Evolutionary conservation across 1,284 basidiomycete species (phyloP).

Genomic region (Ceratobasidium sp.): DNA sequence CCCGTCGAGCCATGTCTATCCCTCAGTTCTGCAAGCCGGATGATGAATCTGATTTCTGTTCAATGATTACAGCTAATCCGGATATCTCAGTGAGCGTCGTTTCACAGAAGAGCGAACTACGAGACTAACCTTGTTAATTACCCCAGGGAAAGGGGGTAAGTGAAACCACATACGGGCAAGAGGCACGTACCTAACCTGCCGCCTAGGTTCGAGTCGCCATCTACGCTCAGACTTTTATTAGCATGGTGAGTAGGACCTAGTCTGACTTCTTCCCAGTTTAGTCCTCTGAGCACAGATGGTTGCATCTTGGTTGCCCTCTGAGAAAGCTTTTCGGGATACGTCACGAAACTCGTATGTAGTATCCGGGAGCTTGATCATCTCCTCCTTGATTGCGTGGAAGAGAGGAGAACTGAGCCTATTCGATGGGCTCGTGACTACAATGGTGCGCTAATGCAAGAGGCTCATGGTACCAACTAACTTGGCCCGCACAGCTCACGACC

Average conservation of each 20-base stretch:
- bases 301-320: slow-evolving; percentile 34
- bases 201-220: slow-evolving; percentile 38
- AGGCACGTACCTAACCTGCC: not conserved
- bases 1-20: too few species aligned
- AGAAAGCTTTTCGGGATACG: slow-evolving; percentile 40
- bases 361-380: slow-evolving; percentile 33
- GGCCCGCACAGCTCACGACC: slow-evolving; percentile 29
- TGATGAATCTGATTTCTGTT: slow-evolving; percentile 26
- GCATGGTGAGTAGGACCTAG: slow-evolving; percentile 19
- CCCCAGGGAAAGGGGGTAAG: slow-evolving; percentile 36
- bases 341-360: slow-evolving; percentile 41
- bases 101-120: not conserved
- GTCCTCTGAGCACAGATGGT: not conserved
- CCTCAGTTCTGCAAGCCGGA: too few species aligned
- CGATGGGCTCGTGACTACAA: slow-evolving; percentile 21
- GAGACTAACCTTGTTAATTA: not conserved
- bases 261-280: not conserved
- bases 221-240: slow-evolving; percentile 31
- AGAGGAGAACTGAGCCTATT: slow-evolving; percentile 20
- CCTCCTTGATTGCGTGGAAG: slow-evolving; percentile 29
- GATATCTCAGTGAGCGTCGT: slow-evolving; percentile 36
- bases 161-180: not conserved
- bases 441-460: not conserved
- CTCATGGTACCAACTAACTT: not conserved
- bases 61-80: slow-evolving; percentile 11